A percentile compares a stretch with the other conserved stretches of the same genome.
Evolutionary conservation across 2,329 filamentous ascomycete species (phyloP).

Genomic region (Microcera coccophila): DNA sequence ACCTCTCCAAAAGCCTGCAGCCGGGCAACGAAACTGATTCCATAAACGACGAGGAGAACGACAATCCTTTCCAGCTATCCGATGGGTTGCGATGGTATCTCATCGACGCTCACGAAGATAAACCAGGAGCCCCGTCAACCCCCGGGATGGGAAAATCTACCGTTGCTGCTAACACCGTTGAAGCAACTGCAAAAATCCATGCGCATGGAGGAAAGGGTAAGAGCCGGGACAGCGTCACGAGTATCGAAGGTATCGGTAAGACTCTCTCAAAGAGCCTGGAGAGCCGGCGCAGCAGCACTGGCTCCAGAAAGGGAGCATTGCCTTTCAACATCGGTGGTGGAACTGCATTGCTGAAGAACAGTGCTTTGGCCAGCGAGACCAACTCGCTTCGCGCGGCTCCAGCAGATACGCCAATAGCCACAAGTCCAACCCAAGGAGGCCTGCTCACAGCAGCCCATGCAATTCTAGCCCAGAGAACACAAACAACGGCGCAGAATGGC

Average conservation of each 20-base stretch:
- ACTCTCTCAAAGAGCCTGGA: conserved; percentile 84
- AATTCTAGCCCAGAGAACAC: conserved; percentile 13
- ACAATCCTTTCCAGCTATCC: conserved; percentile 94
- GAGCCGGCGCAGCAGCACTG: conserved; percentile 82
- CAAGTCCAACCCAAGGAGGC: conserved; percentile 39
- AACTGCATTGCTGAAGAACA: conserved; percentile 45
- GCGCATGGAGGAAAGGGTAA: conserved; percentile 47
- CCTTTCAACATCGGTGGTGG: conserved; percentile 47
- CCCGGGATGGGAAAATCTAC: conserved; percentile 89
- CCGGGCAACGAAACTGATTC: conserved; percentile 47
- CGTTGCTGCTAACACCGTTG: conserved; percentile 80
- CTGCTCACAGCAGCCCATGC: conserved; percentile 22
- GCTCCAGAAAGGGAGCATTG: conserved; percentile 67
- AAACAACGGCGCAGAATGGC: conserved; percentile 8
- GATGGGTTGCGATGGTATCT: conserved; percentile 96
- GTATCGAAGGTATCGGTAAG: conserved; percentile 70
- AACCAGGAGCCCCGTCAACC: conserved; percentile 84
- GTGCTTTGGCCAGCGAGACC: conserved; percentile 54
- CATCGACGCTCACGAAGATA: conserved; percentile 89
- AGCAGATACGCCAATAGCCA: conserved; percentile 38
- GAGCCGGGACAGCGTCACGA: conserved; percentile 45
- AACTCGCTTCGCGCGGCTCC: conserved; percentile 52
- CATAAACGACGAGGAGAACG: conserved; percentile 67
- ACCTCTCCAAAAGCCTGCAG: conserved; percentile 75
- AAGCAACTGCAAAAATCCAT: conserved; percentile 72